These are phyloP conservation scores for Sphagnum contortum DNA, from an alignment of 225 moss, liverwort and hornwort genomes.

Conservation along the genomic window DNA sequence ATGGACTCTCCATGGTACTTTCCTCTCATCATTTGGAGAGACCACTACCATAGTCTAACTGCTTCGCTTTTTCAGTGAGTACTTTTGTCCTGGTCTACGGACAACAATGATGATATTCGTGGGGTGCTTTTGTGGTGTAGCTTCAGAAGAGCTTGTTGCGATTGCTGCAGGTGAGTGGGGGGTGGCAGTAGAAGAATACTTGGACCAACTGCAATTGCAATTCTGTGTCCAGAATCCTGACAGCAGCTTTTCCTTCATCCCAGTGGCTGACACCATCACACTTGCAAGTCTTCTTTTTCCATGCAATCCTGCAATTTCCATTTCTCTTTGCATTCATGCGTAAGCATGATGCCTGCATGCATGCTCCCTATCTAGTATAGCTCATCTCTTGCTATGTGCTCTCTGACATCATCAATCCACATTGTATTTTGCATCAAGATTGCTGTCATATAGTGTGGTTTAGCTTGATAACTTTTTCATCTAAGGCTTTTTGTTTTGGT, in stretches of 20 bases:
- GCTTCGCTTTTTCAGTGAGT: too few species aligned
- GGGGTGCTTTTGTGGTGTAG: neutral
- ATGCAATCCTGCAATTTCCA: conserved; percentile 14
- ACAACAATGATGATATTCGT: neutral
- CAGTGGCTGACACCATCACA: conserved; percentile 7
- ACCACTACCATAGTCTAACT: too few species aligned
- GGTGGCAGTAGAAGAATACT: conserved; percentile 17
- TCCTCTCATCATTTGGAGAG: neutral
- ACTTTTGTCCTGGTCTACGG: neutral
- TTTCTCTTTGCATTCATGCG: too few species aligned
- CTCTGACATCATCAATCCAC: too few species aligned
- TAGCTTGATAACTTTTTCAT: neutral
- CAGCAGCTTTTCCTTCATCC: conserved; percentile 11
- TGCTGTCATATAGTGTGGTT: too few species aligned
- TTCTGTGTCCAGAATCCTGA: conserved; percentile 16
- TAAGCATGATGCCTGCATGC: too few species aligned
- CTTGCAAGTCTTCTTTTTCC: conserved; percentile 41
- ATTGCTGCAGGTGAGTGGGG: conserved; percentile 5
- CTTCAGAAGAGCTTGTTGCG: conserved; percentile 14
- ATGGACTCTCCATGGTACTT: conserved; percentile 25
- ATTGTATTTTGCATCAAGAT: too few species aligned
- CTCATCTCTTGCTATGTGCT: too few species aligned
- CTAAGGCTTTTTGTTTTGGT: neutral
- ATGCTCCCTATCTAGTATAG: too few species aligned
- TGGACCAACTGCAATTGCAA: conserved; percentile 10